Percentiles rank a stretch among this genome's conserved stretches.
These are phyloP conservation scores for Lactarius vividus DNA, from an alignment of 768 basidiomycete genomes.

Conservation along the genomic window DNA sequence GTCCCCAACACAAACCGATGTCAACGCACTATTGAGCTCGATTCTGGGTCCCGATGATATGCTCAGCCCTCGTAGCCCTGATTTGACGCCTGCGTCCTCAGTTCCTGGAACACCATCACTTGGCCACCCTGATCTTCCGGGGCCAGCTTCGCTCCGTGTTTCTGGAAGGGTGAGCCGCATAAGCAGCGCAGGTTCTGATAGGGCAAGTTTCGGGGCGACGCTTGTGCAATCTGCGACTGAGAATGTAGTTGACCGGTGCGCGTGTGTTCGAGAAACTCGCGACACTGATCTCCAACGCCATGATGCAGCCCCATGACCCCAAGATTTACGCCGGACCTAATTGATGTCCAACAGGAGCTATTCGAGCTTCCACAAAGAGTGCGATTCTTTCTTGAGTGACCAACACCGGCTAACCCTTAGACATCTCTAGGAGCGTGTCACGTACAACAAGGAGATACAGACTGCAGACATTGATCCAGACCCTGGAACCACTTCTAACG, in stretches of 20 bases:
- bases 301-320: constrained; percentile 55
- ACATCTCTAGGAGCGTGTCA: constrained; percentile 60
- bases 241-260: constrained; percentile 67
- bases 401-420: not conserved
- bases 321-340: constrained; percentile 69
- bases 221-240: constrained; percentile 55
- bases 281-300: constrained; percentile 1
- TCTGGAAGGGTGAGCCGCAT: constrained; percentile 70
- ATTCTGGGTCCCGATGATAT: constrained; percentile 49
- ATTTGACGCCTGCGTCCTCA: constrained; percentile 68
- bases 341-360: constrained; percentile 86
- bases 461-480: constrained; percentile 66
- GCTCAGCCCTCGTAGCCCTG: constrained; percentile 52
- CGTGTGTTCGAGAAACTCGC: constrained; percentile 6
- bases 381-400: constrained; percentile 2
- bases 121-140: constrained; percentile 39
- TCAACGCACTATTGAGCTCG: constrained; percentile 67
- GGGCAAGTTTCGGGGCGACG: constrained; percentile 43
- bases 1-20: constrained; percentile 49
- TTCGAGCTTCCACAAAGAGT: constrained; percentile 90
- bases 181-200: constrained; percentile 60
- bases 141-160: constrained; percentile 38
- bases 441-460: constrained; percentile 84
- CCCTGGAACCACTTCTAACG: constrained; percentile 52
- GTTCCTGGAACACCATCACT: constrained; percentile 66